Evolutionary conservation across 768 basidiomycete species (phyloP).

Genomic region (Terana coerulea): DNA sequence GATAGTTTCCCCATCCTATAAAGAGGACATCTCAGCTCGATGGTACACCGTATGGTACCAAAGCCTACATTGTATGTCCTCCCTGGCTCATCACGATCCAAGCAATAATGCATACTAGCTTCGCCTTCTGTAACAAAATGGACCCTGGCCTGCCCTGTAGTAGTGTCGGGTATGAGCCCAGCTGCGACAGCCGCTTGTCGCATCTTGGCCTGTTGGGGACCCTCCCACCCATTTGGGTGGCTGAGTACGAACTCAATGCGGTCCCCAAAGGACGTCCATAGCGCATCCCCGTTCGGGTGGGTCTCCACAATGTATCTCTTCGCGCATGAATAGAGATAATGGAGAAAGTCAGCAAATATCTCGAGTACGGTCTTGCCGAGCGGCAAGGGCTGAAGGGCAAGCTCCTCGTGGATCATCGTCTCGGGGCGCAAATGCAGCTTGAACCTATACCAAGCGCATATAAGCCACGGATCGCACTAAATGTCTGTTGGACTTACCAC

Average conservation of each 20-base stretch:
- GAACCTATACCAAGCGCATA: constrained; percentile 4
- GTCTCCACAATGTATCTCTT: constrained; percentile 14
- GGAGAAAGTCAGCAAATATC: constrained; percentile 10
- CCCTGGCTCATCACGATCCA: constrained; percentile 31
- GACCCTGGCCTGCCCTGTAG: constrained; percentile 37
- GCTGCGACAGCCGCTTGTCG: constrained; percentile 50
- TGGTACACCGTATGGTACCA: not conserved
- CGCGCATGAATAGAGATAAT: constrained; percentile 7
- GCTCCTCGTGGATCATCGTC: not conserved
- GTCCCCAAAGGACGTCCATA: constrained; percentile 43
- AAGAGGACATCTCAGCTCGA: not conserved
- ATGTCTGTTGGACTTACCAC: constrained; percentile 18
- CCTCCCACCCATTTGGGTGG: constrained; percentile 67
- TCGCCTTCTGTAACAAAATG: constrained; percentile 64
- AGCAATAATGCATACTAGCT: constrained; percentile 56
- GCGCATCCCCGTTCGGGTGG: constrained; percentile 36
- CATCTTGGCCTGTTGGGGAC: constrained; percentile 53
- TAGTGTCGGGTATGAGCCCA: constrained; percentile 42
- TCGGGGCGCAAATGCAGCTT: constrained; percentile 9
- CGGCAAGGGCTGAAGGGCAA: not conserved
- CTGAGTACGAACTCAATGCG: constrained; percentile 50
- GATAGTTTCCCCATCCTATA: constrained; percentile 29
- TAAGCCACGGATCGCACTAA: not conserved
- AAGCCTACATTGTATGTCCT: not conserved
- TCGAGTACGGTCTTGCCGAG: constrained; percentile 3